A percentile compares a stretch with the other conserved stretches of the same genome.
phyloP scores from a whole-genome alignment of 257 asterid species.

The Rhazya stricta region DNA sequence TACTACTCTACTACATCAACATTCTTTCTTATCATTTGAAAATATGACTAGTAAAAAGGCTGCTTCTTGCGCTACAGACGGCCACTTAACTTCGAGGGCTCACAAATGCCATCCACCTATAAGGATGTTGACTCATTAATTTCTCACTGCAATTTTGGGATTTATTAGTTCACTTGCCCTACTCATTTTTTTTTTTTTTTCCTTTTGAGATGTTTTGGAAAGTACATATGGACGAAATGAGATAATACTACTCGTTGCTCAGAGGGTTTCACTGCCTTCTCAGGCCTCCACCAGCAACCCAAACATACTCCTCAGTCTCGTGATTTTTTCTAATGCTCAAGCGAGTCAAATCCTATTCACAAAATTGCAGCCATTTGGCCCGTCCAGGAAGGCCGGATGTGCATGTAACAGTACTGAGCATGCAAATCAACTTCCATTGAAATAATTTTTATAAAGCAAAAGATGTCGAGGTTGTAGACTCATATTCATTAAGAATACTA shows the following conservation, averaged over 20 bases:
- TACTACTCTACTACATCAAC: slow-evolving; percentile 17
- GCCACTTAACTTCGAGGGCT: background rate
- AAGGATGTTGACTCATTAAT: slow-evolving; percentile 5
- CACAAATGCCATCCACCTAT: slow-evolving; percentile 19
- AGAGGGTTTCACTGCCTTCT: no score
- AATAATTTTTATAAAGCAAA: no score
- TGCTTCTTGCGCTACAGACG: background rate
- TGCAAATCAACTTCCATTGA: no score
- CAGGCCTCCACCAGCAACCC: no score
- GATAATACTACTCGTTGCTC: background rate
- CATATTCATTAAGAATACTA: no score
- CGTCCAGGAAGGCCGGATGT: background rate
- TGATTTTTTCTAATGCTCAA: no score
- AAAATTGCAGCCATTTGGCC: background rate
- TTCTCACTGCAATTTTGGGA: no score
- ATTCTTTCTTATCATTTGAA: slow-evolving; percentile 10
- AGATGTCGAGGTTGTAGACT: no score
- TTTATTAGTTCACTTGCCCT: no score
- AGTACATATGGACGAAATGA: background rate
- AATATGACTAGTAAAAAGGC: slow-evolving; percentile 10
- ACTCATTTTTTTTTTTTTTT: background rate
- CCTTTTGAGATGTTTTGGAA: no score
- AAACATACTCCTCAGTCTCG: no score
- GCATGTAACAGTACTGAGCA: background rate
- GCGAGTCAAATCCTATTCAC: background rate